phyloP scores from a whole-genome alignment of 306 rosid species.

The Gynostemma pentaphyllum region DNA sequence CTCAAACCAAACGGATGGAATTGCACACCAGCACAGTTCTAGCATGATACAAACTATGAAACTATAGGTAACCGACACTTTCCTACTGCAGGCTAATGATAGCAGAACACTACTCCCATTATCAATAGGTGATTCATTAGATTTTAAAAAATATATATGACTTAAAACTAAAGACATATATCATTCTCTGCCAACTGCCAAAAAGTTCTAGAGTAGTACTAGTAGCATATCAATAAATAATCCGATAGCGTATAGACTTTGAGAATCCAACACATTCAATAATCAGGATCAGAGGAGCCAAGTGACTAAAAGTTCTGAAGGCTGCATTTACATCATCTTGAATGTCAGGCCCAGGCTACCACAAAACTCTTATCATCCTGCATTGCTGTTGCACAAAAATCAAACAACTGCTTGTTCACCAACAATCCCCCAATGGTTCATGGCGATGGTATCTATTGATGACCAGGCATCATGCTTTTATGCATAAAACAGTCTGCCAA shows the following conservation, averaged over 20 bases:
- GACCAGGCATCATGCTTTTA: neutral
- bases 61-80: neutral
- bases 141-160: neutral
- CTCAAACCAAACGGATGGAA: neutral
- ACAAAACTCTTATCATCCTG: neutral
- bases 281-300: neutral
- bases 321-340: neutral
- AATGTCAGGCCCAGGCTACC: neutral
- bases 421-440: too few species aligned
- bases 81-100: neutral
- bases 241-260: neutral
- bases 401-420: too few species aligned
- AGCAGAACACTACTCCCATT: neutral
- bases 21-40: neutral
- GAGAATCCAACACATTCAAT: neutral
- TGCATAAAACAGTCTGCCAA: neutral
- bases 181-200: neutral
- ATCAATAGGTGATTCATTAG: neutral
- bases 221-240: conserved; percentile 1
- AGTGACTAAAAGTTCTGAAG: neutral
- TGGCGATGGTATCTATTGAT: too few species aligned
- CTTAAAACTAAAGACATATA: neutral
- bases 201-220: neutral
- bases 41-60: neutral
- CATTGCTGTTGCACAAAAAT: neutral